phyloP scores from a whole-genome alignment of 257 asterid species.

The Solanum verrucosum region DNA sequence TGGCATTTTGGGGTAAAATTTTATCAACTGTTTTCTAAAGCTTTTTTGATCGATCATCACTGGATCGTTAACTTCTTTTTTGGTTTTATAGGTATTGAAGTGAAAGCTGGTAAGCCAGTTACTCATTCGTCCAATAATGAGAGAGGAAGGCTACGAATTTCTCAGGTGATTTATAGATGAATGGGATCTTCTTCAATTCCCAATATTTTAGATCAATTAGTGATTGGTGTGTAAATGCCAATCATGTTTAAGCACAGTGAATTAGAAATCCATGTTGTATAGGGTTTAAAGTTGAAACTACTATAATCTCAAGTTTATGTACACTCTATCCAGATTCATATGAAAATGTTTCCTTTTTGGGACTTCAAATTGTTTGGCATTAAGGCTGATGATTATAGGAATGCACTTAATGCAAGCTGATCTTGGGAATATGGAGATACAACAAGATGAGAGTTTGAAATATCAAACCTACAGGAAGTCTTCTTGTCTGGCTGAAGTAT shows the following conservation, averaged over 20 bases:
- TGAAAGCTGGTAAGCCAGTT: constrained; percentile 58
- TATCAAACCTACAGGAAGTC: not conserved
- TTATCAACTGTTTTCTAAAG: not conserved
- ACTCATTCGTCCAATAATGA: constrained; percentile 45
- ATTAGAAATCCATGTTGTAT: not conserved
- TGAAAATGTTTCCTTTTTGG: not conserved
- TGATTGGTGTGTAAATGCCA: not conserved
- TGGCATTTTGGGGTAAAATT: constrained; percentile 67
- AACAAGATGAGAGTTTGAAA: not conserved
- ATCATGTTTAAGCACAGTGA: not conserved
- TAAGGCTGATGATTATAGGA: not conserved
- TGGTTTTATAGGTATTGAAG: constrained; percentile 47
- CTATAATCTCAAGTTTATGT: not conserved
- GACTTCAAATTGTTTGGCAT: not conserved
- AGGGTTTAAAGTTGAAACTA: not conserved
- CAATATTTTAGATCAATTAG: not conserved
- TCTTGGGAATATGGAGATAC: not conserved
- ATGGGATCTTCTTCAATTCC: not conserved
- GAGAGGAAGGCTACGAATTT: constrained; percentile 64
- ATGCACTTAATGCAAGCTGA: not conserved
- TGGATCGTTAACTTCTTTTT: not conserved
- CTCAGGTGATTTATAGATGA: constrained; percentile 44
- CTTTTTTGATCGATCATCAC: not conserved
- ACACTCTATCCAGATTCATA: not conserved
- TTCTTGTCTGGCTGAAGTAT: not conserved